A percentile compares a stretch with the other conserved stretches of the same genome.
Conservation (phyloP, 2,329 filamentous ascomycete species). For the Colletotrichum spaethianum region DNA sequence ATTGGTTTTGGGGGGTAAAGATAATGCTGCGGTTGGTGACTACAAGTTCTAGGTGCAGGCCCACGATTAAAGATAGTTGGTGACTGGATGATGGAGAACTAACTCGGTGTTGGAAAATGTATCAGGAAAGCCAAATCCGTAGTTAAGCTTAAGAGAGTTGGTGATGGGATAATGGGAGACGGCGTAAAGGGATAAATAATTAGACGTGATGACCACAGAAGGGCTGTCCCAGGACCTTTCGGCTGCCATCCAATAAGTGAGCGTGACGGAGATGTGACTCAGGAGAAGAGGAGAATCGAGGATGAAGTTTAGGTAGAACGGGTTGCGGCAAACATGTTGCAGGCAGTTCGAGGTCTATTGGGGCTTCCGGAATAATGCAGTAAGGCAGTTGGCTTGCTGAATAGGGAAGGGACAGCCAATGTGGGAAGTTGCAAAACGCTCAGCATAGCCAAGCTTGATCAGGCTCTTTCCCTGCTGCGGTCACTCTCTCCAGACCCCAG, state of each 20-base stretch:
- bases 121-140: not conserved
- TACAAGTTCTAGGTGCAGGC: not conserved
- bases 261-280: not conserved
- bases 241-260: conserved; percentile 16
- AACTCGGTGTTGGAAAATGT: not conserved
- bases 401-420: not conserved
- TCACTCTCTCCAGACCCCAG: not conserved
- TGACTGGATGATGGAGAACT: not conserved
- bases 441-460: not conserved
- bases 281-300: not conserved
- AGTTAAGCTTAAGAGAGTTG: not conserved
- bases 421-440: not conserved
- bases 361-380: not conserved
- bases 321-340: not conserved
- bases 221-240: conserved; percentile 5
- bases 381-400: not conserved
- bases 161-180: not conserved
- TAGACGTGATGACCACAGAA: not conserved
- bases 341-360: not conserved
- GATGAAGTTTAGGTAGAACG: not conserved
- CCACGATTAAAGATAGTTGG: not conserved
- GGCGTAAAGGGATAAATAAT: not conserved
- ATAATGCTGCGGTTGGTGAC: not conserved
- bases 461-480: not conserved
- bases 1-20: not conserved